These are phyloP conservation scores for Chlorella sp. DNA, from an alignment of 139 green algal genomes.

Conservation along the genomic window DNA sequence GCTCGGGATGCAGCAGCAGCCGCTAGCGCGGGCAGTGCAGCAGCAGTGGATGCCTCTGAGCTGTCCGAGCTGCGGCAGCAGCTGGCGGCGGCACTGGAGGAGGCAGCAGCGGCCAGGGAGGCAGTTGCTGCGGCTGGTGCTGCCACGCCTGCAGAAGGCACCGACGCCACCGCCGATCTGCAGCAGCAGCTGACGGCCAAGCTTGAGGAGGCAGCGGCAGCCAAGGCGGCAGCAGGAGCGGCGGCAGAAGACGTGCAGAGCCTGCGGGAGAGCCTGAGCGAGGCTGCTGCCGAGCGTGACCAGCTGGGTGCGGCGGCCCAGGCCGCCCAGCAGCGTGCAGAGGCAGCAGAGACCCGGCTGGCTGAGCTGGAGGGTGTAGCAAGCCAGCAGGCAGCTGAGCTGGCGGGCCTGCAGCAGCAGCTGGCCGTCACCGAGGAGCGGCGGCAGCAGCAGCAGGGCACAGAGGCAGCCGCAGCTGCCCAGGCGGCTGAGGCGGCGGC, in stretches of 20 bases:
- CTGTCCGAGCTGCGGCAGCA: neutral
- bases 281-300: neutral
- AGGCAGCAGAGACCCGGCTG: neutral
- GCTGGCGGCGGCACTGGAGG: neutral
- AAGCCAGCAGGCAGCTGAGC: conserved; percentile 15
- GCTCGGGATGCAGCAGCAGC: neutral
- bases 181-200: too few relatives aligned
- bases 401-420: conserved; percentile 17
- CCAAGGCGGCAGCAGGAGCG: neutral
- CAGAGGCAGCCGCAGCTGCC: neutral
- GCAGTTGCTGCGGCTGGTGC: neutral
- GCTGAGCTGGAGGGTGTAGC: neutral
- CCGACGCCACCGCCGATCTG: too few relatives aligned
- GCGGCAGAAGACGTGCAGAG: neutral
- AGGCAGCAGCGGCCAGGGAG: neutral
- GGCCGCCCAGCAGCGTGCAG: conserved; percentile 11
- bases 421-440: neutral
- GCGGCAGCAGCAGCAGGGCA: too few relatives aligned
- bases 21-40: neutral
- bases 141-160: neutral
- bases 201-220: neutral
- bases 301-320: neutral
- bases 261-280: conserved; percentile 16
- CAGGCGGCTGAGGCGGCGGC: neutral
- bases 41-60: neutral